Percentiles rank a stretch among this genome's conserved stretches.
Conservation (phyloP, 1,284 basidiomycete genomes). For the Microbotryum scabiosae region DNA sequence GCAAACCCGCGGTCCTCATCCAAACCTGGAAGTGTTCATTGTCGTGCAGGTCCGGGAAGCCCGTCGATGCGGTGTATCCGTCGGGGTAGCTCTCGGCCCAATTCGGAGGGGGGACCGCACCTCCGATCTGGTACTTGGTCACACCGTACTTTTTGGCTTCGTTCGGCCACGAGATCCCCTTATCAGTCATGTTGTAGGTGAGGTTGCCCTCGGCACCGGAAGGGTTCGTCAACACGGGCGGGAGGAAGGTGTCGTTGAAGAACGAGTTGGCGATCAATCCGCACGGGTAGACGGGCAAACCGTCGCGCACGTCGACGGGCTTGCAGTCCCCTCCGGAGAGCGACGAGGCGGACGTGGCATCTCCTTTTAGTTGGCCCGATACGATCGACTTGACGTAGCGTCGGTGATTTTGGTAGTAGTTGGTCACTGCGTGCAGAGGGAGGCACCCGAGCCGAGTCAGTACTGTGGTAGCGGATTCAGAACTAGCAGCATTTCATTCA, state of each 20-base stretch:
- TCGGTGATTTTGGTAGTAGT: slow-evolving; percentile 89
- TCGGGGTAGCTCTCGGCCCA: slow-evolving; percentile 67
- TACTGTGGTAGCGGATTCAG: not conserved
- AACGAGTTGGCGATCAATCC: slow-evolving; percentile 96
- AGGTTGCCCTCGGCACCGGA: slow-evolving; percentile 41
- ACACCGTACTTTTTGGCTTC: slow-evolving; percentile 75
- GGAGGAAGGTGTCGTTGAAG: slow-evolving; percentile 86
- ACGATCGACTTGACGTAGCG: slow-evolving; percentile 92
- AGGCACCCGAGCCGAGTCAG: not conserved
- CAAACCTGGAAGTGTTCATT: slow-evolving; percentile 98
- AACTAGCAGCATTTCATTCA: too few relatives aligned
- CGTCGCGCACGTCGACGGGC: slow-evolving; percentile 57
- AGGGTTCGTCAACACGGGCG: slow-evolving; percentile 54
- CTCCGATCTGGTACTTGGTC: slow-evolving; percentile 41
- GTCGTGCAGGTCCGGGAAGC: slow-evolving; percentile 63
- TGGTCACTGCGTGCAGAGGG: slow-evolving; percentile 36
- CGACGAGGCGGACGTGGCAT: slow-evolving; percentile 49
- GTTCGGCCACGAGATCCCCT: slow-evolving; percentile 87
- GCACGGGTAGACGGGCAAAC: slow-evolving; percentile 76
- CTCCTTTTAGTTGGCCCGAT: slow-evolving; percentile 74
- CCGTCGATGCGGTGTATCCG: slow-evolving; percentile 57
- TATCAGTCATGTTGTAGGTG: slow-evolving; percentile 67
- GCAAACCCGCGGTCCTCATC: slow-evolving; percentile 97
- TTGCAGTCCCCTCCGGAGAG: slow-evolving; percentile 77
- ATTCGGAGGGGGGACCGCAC: slow-evolving; percentile 86